These are phyloP conservation scores for Fusarium chaquense DNA, from an alignment of 2,329 filamentous ascomycete genomes.

Conservation along the genomic window DNA sequence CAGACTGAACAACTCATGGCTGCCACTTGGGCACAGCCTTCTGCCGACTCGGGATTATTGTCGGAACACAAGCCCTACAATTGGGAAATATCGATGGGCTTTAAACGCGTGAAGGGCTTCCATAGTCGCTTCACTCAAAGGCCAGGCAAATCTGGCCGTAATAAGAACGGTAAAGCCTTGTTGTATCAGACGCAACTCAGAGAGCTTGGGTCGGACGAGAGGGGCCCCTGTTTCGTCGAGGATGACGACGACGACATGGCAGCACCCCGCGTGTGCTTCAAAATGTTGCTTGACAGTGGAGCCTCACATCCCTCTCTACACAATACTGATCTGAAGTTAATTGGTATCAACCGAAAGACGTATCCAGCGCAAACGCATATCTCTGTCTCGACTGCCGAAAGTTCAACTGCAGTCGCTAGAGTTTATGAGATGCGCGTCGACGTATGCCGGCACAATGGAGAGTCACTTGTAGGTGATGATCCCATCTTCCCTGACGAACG, in stretches of 20 bases:
- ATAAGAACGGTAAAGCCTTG: slow-evolving; percentile 27
- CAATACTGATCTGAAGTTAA: slow-evolving; percentile 32
- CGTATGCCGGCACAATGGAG: slow-evolving; percentile 42
- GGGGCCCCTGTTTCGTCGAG: slow-evolving; percentile 14
- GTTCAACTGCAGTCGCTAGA: slow-evolving; percentile 10
- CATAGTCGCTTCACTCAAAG: slow-evolving; percentile 30
- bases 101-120: slow-evolving; percentile 41
- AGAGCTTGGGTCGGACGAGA: neutral
- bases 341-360: slow-evolving; percentile 36
- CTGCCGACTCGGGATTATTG: slow-evolving; percentile 1
- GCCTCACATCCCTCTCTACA: slow-evolving; percentile 42
- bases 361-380: slow-evolving; percentile 42
- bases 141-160: neutral
- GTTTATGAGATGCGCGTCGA: slow-evolving; percentile 46
- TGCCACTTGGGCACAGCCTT: slow-evolving; percentile 44
- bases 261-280: slow-evolving; percentile 39
- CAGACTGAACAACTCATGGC: slow-evolving; percentile 39
- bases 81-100: slow-evolving; percentile 47
- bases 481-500: slow-evolving; percentile 44
- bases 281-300: slow-evolving; percentile 46
- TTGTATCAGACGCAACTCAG: slow-evolving; percentile 31
- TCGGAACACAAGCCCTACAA: slow-evolving; percentile 6
- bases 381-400: slow-evolving; percentile 31
- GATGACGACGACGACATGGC: slow-evolving; percentile 37
- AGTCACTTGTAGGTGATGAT: slow-evolving; percentile 42